Conservation (phyloP, 164 flowering plant genomes). For the Akebia trifoliata region DNA sequence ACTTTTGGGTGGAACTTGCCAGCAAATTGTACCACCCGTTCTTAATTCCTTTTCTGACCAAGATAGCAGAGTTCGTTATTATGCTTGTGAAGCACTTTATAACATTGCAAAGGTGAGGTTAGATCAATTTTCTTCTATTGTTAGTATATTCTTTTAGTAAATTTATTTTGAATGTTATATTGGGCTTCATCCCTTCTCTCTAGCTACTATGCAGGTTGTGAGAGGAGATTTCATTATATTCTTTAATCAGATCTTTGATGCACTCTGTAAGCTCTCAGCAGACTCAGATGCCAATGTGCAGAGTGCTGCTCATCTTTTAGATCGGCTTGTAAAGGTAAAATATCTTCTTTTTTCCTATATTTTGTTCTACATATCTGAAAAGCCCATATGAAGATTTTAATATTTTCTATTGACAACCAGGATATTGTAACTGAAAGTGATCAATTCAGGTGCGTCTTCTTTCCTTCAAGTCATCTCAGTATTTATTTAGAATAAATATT, state of each 20-base stretch:
- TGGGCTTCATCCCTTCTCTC: not conserved
- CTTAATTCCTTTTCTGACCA: conserved; percentile 81
- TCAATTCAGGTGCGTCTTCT: conserved; percentile 77
- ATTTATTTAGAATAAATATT: no score
- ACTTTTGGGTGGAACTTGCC: conserved; percentile 19
- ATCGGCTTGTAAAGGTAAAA: conserved; percentile 91
- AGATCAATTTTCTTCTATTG: conserved; percentile 1
- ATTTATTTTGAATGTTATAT: not conserved
- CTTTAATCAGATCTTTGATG: conserved; percentile 96
- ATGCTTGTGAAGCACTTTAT: conserved; percentile 98
- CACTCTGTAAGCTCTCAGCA: conserved; percentile 91
- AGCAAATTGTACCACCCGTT: conserved; percentile 97
- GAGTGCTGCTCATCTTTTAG: conserved; percentile 98
- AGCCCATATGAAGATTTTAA: not conserved
- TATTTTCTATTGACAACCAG: conserved; percentile 36
- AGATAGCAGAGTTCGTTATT: conserved; percentile 97
- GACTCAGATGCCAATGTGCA: conserved; percentile 97
- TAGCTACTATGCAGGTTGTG: conserved; percentile 66
- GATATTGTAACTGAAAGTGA: conserved; percentile 99
- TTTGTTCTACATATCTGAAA: not conserved
- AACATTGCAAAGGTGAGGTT: conserved; percentile 92
- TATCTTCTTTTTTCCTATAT: not conserved
- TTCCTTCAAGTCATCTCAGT: conserved; percentile 6
- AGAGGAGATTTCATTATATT: conserved; percentile 94
- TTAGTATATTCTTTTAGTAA: no score